Evolutionary conservation across 768 basidiomycete genomes (phyloP).

Genomic region (Pulveroboletus ravenelii): DNA sequence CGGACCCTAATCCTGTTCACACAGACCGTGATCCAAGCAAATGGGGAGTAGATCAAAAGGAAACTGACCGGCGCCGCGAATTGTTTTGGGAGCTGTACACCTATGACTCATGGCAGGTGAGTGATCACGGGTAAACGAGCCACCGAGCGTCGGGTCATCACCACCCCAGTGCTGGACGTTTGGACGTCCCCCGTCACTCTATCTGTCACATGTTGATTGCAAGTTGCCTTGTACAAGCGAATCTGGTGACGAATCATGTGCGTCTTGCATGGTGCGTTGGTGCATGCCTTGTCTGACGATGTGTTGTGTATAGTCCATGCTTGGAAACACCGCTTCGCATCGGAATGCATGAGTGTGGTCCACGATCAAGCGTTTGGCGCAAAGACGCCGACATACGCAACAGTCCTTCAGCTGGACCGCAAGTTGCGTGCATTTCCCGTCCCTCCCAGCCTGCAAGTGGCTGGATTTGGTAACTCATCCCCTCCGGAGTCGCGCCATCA

Average conservation of each 20-base stretch:
- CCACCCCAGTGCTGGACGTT: constrained; percentile 60
- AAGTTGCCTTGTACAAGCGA: constrained; percentile 53
- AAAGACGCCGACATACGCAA: constrained; percentile 62
- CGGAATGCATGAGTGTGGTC: constrained; percentile 64
- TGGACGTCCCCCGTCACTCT: constrained; percentile 65
- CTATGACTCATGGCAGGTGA: constrained; percentile 33
- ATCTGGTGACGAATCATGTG: constrained; percentile 54
- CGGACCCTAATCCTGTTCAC: constrained; percentile 5
- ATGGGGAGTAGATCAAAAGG: constrained; percentile 53
- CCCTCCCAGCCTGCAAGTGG: constrained; percentile 60
- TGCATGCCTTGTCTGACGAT: constrained; percentile 3
- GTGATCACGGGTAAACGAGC: not conserved
- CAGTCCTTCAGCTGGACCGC: constrained; percentile 61
- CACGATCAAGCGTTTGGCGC: constrained; percentile 72
- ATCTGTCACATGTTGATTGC: constrained; percentile 62
- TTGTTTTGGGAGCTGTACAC: constrained; percentile 59
- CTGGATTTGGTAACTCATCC: constrained; percentile 56
- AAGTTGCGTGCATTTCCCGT: constrained; percentile 66
- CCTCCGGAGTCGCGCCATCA: constrained; percentile 38
- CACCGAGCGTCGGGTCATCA: constrained; percentile 25
- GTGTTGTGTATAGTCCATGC: constrained; percentile 48
- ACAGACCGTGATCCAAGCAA: constrained; percentile 67
- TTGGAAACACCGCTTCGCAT: constrained; percentile 67
- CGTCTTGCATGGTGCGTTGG: constrained; percentile 20
- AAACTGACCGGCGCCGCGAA: constrained; percentile 60